phyloP scores from a whole-genome alignment of 2,329 filamentous ascomycete genomes.

The Arthroderma sp. region DNA sequence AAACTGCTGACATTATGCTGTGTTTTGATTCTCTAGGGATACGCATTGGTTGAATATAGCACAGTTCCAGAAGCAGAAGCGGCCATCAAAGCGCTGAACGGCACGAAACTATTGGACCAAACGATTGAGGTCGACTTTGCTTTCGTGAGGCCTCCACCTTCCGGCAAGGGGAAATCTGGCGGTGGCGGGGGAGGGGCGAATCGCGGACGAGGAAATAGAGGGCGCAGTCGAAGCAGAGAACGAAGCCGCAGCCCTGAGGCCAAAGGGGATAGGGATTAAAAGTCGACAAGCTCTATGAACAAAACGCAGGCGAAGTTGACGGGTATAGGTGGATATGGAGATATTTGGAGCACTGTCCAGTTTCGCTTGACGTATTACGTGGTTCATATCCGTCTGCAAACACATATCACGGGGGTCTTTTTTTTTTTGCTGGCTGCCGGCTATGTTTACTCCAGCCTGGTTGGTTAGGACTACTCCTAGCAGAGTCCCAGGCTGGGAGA shows the following conservation, averaged over 20 bases:
- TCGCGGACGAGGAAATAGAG: constrained; percentile 23
- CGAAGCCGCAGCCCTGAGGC: constrained; percentile 33
- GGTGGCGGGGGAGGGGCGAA: constrained; percentile 17
- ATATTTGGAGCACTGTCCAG: no score
- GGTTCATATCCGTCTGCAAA: no score
- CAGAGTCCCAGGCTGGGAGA: no score
- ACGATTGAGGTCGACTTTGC: constrained; percentile 53
- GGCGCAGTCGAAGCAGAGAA: constrained; percentile 32
- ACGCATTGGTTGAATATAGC: constrained; percentile 53
- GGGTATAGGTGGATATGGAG: neutral
- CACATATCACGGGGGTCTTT: no score
- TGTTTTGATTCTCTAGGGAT: constrained; percentile 37
- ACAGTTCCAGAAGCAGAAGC: constrained; percentile 50
- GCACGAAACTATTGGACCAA: constrained; percentile 50
- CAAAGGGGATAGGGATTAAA: constrained; percentile 23
- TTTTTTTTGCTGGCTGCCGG: no score
- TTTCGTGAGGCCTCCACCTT: constrained; percentile 49
- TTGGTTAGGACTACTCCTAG: no score
- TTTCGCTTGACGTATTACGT: no score
- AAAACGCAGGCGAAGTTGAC: neutral
- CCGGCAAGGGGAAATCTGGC: constrained; percentile 27
- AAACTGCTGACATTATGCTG: neutral
- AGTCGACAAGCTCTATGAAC: neutral
- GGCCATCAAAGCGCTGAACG: constrained; percentile 49
- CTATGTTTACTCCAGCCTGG: no score